Evolutionary conservation across 208 protist genomes (phyloP).

Genomic region (Herpetomonas samuelpessoai): DNA sequence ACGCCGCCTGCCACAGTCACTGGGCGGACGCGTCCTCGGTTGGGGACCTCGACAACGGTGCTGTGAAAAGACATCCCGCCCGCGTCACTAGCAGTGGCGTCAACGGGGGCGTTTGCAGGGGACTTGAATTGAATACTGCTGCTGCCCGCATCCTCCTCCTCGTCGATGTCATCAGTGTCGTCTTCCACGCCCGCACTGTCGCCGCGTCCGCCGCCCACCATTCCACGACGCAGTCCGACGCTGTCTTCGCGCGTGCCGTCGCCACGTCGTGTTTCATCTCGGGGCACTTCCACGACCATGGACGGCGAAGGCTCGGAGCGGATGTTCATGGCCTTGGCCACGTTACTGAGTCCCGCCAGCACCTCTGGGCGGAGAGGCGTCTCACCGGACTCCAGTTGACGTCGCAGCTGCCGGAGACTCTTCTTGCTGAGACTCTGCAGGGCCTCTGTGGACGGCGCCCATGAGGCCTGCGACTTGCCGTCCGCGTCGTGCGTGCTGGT

Average conservation of each 20-base stretch:
- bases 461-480: neutral
- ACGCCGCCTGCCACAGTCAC: too few species aligned
- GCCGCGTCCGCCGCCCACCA: neutral
- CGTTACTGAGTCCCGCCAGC: constrained; percentile 32
- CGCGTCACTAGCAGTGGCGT: neutral
- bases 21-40: neutral
- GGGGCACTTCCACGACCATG: constrained; percentile 37
- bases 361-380: constrained; percentile 55
- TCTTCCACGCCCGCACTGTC: constrained; percentile 12
- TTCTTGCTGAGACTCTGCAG: constrained; percentile 40
- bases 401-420: constrained; percentile 47
- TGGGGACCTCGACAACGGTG: neutral
- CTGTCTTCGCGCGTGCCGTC: neutral
- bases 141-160: constrained; percentile 3
- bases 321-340: constrained; percentile 28
- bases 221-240: neutral
- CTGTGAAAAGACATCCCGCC: constrained; percentile 2
- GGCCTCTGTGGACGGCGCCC: neutral
- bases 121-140: neutral
- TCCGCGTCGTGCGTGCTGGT: constrained; percentile 32
- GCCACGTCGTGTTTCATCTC: constrained; percentile 12
- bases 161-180: constrained; percentile 12
- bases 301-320: constrained; percentile 20
- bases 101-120: neutral
- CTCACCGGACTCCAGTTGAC: constrained; percentile 52